Percentiles rank a stretch among this genome's conserved stretches.
Conservation (phyloP, 305 asterid species). For the Caryopteris hybrid region DNA sequence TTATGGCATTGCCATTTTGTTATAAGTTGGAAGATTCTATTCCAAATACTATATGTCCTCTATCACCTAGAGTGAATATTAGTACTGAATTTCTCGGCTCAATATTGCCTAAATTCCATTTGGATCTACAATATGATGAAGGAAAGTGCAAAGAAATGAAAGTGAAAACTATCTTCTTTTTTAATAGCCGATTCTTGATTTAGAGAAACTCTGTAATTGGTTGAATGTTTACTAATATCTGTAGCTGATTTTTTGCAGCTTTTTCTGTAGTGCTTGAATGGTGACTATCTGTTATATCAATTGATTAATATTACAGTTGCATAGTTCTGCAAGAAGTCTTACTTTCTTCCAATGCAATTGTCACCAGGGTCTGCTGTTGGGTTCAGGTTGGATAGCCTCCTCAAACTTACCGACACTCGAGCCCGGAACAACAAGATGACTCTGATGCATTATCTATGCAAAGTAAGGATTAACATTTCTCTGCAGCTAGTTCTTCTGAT, state of each 20-base stretch:
- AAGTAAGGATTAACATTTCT: constrained; percentile 39
- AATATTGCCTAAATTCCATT: neutral
- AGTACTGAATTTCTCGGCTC: neutral
- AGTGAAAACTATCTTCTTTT: neutral
- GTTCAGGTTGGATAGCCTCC: constrained; percentile 94
- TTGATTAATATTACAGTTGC: neutral
- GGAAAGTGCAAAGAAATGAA: neutral
- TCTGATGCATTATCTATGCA: constrained; percentile 96
- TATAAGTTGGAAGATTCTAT: neutral
- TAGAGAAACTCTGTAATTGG: too few species aligned
- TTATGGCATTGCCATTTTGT: neutral
- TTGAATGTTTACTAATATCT: too few species aligned
- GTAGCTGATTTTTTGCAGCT: neutral
- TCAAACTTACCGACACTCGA: constrained; percentile 93
- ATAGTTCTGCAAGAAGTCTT: constrained; percentile 11
- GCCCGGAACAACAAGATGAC: constrained; percentile 96
- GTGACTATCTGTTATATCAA: constrained; percentile 2
- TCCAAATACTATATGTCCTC: neutral
- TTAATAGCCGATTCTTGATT: neutral
- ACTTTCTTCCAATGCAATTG: constrained; percentile 22
- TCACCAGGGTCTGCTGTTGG: constrained; percentile 88
- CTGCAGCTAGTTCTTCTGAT: constrained; percentile 15
- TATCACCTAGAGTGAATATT: neutral
- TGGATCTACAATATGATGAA: neutral
- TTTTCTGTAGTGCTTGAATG: neutral